Base-by-base conservation (phyloP, 2,329 filamentous ascomycete species). In the Cercospora zeae-maydis region DNA sequence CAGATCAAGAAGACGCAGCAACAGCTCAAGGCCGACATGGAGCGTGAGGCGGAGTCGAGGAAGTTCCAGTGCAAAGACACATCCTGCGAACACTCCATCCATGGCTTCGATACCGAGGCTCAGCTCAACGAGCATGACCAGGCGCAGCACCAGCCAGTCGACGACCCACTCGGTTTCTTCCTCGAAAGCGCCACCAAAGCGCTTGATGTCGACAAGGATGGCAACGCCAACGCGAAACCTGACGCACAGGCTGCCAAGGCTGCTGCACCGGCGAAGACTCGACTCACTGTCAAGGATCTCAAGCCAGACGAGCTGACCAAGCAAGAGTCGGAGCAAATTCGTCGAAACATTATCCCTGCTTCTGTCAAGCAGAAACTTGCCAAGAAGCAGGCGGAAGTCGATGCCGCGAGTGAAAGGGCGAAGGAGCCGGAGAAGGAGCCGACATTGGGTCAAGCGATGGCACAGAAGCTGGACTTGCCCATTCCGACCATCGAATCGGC, bases 111-210 rank as follows among this genome's bases (percentile, higher is more conserved):
- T 5, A 83, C 80, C 1, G 66, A 69, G 39, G 66, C 65, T 27
- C 67, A 68, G 56, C 74, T 88, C 59, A 80, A 84, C 34, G 79
- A 80, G 39, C 86, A 88, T 66, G 72, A 80, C 27, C 79, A 80
- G 55, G 80, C 83, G 21, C 77, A 74, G 16, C 86, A 88, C 72
- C 79, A 80, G 66, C 75, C 76, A 55, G 79, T 86, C 37, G 82
- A 80, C 4, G 79, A 88, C 70, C 81, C 84, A 33, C 74, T 86
- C 31, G 77, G 81, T n/a, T 88, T 81, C 70, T 80, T 82, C 27
- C 68, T 87, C 6, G 81, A 84, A 6, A 82, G 79, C 45, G 78
- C 84, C 65, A 79, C 64, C 2, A 63, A 31, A 19, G 79, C 75
- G 13, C 70, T 80, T 11, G 76, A 77, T 39, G 74, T 86, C n/a